phyloP scores from a whole-genome alignment of 1,139 yeast species.

The Pichia sp. region DNA sequence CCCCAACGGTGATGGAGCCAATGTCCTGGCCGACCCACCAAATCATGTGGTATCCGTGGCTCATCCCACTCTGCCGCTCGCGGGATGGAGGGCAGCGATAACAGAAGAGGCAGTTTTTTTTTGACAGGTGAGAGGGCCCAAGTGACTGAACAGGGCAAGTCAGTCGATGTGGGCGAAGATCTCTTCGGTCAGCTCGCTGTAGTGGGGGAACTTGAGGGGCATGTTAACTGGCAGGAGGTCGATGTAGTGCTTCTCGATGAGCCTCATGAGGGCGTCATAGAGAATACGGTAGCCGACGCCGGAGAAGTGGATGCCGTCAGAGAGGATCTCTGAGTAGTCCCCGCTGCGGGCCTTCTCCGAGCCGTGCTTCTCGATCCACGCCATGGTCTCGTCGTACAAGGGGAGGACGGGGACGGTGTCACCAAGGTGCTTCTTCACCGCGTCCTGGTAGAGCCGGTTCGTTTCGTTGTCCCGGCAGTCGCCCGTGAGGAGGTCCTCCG shows the following conservation, averaged over 20 bases:
- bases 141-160: background rate
- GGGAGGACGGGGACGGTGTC: conserved; percentile 39
- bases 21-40: background rate
- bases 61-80: background rate
- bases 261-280: conserved; percentile 39
- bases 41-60: background rate
- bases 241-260: conserved; percentile 44
- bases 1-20: background rate
- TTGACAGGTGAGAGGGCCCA: too few relatives aligned
- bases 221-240: conserved; percentile 27
- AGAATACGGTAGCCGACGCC: conserved; percentile 55
- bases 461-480: conserved; percentile 38
- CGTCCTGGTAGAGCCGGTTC: conserved; percentile 47
- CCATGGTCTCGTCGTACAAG: conserved; percentile 43
- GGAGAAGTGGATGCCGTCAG: conserved; percentile 61
- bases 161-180: conserved; percentile 1
- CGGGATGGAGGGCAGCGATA: background rate
- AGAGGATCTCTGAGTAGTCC: conserved; percentile 23
- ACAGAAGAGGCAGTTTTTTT: background rate
- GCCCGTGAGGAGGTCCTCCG: conserved; percentile 33
- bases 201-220: conserved; percentile 14
- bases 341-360: conserved; percentile 5
- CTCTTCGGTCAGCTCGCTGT: background rate
- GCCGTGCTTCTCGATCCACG: conserved; percentile 9
- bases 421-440: conserved; percentile 36